phyloP scores from a whole-genome alignment of 2,329 filamentous ascomycete species.

The Alternaria tenuissima region DNA sequence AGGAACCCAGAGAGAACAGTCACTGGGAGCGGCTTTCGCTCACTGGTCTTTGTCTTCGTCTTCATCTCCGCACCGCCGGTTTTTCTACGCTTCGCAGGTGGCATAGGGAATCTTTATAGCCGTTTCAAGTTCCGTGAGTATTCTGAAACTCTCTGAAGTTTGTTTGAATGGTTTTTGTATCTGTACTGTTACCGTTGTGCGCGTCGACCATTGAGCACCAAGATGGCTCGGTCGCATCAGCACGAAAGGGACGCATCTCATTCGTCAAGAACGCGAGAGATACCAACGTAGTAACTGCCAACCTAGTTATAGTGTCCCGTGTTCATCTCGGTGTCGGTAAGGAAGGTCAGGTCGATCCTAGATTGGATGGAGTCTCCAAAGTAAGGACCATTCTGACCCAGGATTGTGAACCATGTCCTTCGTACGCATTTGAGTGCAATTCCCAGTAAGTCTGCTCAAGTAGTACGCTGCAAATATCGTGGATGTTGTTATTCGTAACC shows the following conservation, averaged over 20 bases:
- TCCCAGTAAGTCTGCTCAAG: neutral
- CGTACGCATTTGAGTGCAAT: neutral
- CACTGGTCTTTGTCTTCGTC: conserved; percentile 15
- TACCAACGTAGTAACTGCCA: neutral
- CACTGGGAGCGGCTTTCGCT: conserved; percentile 59
- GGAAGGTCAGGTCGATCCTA: neutral
- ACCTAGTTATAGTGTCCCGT: neutral
- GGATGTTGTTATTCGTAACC: neutral
- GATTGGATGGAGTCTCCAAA: neutral
- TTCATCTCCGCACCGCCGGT: conserved; percentile 18
- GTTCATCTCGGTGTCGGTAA: neutral
- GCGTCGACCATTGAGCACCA: conserved; percentile 41
- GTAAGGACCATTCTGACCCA: neutral
- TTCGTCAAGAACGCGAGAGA: conserved; percentile 16
- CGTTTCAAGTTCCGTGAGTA: neutral
- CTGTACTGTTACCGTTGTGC: conserved; percentile 25
- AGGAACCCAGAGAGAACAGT: conserved; percentile 69
- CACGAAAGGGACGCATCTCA: conserved; percentile 24
- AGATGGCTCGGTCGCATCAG: conserved; percentile 42
- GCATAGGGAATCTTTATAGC: conserved; percentile 20
- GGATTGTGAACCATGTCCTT: neutral
- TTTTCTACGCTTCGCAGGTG: conserved; percentile 31
- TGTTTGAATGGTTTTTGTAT: conserved; percentile 29
- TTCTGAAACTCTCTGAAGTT: neutral
- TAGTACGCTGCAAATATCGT: neutral